These are phyloP conservation scores for Fusarium beomiforme DNA, from an alignment of 2,329 filamentous ascomycete genomes.

Conservation along the genomic window DNA sequence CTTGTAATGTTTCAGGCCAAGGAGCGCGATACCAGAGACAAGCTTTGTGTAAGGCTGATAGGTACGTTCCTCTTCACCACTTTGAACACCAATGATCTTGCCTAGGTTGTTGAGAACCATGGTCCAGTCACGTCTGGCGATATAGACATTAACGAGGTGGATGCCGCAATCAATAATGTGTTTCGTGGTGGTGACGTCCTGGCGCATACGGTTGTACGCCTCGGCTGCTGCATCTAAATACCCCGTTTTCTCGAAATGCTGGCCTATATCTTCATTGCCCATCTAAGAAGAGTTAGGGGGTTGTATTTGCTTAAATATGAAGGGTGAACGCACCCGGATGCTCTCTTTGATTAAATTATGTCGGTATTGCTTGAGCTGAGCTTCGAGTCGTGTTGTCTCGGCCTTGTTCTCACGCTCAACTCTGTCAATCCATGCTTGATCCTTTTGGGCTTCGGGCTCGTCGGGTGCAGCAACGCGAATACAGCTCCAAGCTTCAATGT, in stretches of 20 bases:
- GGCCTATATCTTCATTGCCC: conserved; percentile 91
- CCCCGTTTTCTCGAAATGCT: conserved; percentile 82
- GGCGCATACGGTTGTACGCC: conserved; percentile 86
- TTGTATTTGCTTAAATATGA: conserved; percentile 13
- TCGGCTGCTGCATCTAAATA: conserved; percentile 78
- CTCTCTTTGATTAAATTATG: conserved; percentile 98
- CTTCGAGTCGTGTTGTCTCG: conserved; percentile 81
- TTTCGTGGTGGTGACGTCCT: conserved; percentile 84
- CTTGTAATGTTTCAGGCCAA: conserved; percentile 58
- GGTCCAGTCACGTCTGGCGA: conserved; percentile 83
- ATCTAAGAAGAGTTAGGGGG: conserved; percentile 66
- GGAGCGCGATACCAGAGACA: conserved; percentile 60
- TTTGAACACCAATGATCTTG: conserved; percentile 69
- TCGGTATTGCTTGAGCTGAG: conserved; percentile 90
- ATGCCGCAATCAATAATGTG: conserved; percentile 86
- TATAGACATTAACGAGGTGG: conserved; percentile 78
- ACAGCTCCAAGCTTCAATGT: conserved; percentile 73
- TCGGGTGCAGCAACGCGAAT: conserved; percentile 71
- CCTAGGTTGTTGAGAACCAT: conserved; percentile 67
- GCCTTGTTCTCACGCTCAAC: conserved; percentile 72
- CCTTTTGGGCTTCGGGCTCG: conserved; percentile 73
- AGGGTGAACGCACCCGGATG: conserved; percentile 70
- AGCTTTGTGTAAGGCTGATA: conserved; percentile 62
- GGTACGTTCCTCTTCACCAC: conserved; percentile 57
- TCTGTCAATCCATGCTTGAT: conserved; percentile 79